phyloP scores from a whole-genome alignment of 2,329 filamentous ascomycete species.

The Trichoderma aggressivum region DNA sequence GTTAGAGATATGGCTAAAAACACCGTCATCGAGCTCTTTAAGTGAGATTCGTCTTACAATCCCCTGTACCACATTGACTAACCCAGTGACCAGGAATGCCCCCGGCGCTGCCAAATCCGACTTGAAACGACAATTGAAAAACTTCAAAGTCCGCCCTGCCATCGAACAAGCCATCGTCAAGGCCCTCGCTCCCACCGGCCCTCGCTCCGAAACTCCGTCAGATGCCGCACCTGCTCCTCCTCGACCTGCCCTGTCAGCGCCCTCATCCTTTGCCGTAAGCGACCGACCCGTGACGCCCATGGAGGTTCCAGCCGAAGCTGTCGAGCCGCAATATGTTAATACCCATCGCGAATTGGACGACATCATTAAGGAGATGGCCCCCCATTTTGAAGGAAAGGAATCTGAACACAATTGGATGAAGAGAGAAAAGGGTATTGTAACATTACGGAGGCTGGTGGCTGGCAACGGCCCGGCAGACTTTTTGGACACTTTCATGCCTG shows the following conservation, averaged over 20 bases:
- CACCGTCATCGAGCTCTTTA: slow-evolving; percentile 83
- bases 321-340: slow-evolving; percentile 81
- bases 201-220: slow-evolving; percentile 41
- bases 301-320: slow-evolving; percentile 62
- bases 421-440: slow-evolving; percentile 75
- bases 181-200: slow-evolving; percentile 58
- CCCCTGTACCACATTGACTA: slow-evolving; percentile 12
- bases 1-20: slow-evolving; percentile 82
- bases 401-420: slow-evolving; percentile 88
- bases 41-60: slow-evolving; percentile 44
- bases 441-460: slow-evolving; percentile 72
- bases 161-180: slow-evolving; percentile 80
- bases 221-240: slow-evolving; percentile 37
- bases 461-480: slow-evolving; percentile 83
- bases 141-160: slow-evolving; percentile 79
- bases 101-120: slow-evolving; percentile 83
- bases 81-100: slow-evolving; percentile 54
- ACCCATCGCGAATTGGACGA: slow-evolving; percentile 87
- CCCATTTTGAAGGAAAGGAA: slow-evolving; percentile 81
- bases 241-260: slow-evolving; percentile 44
- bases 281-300: slow-evolving; percentile 60
- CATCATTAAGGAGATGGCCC: slow-evolving; percentile 75
- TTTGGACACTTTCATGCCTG: slow-evolving; percentile 63
- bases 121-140: slow-evolving; percentile 79
- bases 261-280: slow-evolving; percentile 44